Base-by-base conservation (phyloP, 2,329 filamentous ascomycete genomes). In the Colletotrichum chlorophyti region DNA sequence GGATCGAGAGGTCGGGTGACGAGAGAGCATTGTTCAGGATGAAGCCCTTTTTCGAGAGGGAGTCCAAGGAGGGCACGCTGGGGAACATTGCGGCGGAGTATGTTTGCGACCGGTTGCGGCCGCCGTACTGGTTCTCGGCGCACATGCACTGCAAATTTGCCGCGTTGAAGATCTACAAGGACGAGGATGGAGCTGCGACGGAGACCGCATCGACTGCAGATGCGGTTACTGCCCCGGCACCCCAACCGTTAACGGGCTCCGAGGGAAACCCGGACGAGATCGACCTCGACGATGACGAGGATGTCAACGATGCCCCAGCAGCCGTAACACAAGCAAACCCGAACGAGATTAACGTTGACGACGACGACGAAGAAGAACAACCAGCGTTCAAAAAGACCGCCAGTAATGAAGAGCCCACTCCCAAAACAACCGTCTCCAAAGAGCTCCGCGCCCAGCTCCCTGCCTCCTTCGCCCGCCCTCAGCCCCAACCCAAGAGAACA, bases 61-160 rank as follows among this genome's bases (percentile, higher is more conserved):
- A 99, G 71, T 93, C 92, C 1, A 77, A 79, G 43, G 84, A 87
- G 32, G 92, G 92, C 0, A 87, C 80, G 8, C 77, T 99, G 19
- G 95, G 95, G 0, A 98, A 85, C 65, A 77, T 84, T 27, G 94
- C 94, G 1, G 93, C 93, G 1, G 86, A 84, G 68, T 85, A 90
- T 65, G 87, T 97, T 17, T 83, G 98, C 74, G 88, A 97, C 69
- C 83, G 91, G 26, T 74, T 99, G 49, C 83, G 92, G 49, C 95
- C 95, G 9, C 82, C 83, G 0, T 89, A 92, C 70, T 99, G 95
- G 95, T 97, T 98, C 70, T 89, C 91, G 32, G 95, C 93, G 3
- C 95, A 99, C 74, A 75, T 98, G 76, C 95, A 99, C 73, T 88
- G 90, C 77, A 96, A 94, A 69, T 98, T 90, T 70, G 75, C 88